These are phyloP conservation scores for Teunomyces stri DNA, from an alignment of 805 yeast genomes.

Conservation along the genomic window DNA sequence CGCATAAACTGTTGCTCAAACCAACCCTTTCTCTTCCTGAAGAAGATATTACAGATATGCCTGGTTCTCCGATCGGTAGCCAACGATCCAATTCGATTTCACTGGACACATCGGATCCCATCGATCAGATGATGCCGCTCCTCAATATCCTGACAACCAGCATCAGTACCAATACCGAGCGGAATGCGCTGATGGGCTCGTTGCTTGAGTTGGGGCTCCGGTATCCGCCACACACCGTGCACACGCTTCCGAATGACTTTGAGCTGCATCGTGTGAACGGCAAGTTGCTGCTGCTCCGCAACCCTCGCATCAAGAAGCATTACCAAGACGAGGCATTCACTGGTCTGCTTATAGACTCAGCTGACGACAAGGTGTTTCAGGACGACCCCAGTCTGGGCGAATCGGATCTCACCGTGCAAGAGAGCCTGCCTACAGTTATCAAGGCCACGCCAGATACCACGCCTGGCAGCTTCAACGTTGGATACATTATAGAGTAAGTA, in stretches of 20 bases:
- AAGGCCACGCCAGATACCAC: slow-evolving; percentile 6
- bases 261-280: slow-evolving; percentile 11
- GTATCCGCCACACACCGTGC: neutral
- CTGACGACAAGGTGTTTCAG: neutral
- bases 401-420: slow-evolving; percentile 11
- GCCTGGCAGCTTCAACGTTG: slow-evolving; percentile 17
- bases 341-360: neutral
- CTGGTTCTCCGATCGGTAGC: slow-evolving; percentile 12
- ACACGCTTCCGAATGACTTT: slow-evolving; percentile 1
- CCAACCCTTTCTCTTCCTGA: neutral
- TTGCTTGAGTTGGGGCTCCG: slow-evolving; percentile 1
- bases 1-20: neutral
- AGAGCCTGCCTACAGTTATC: neutral
- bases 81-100: slow-evolving; percentile 4
- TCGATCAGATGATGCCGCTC: slow-evolving; percentile 32
- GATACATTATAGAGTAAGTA: slow-evolving; percentile 14
- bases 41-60: slow-evolving; percentile 18
- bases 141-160: slow-evolving; percentile 26
- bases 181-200: slow-evolving; percentile 3
- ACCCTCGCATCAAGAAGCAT: slow-evolving; percentile 29
- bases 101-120: neutral
- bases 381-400: slow-evolving; percentile 7
- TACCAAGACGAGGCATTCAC: slow-evolving; percentile 16
- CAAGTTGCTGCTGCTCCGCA: slow-evolving; percentile 19
- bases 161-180: slow-evolving; percentile 1